A percentile compares a stretch with the other conserved stretches of the same genome.
These are phyloP conservation scores for Suillus tomentosus DNA, from an alignment of 768 basidiomycete genomes.

Conservation along the genomic window DNA sequence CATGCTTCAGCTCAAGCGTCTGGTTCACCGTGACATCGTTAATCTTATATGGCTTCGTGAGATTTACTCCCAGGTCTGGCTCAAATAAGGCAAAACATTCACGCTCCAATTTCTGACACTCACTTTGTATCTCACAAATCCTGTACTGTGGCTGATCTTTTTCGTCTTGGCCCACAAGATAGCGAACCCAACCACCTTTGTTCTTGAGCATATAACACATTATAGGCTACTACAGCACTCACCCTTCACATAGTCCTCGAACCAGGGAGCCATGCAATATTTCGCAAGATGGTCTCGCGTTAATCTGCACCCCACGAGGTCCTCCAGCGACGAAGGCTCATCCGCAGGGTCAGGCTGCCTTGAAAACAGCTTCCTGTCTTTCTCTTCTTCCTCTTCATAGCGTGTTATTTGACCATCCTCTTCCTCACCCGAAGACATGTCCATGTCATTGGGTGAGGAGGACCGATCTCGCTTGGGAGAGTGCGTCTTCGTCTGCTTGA, in stretches of 20 bases:
- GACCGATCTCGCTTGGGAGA: conserved; percentile 73
- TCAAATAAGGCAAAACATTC: conserved; percentile 15
- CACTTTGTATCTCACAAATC: conserved; percentile 78
- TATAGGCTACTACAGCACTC: conserved; percentile 17
- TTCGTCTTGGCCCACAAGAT: conserved; percentile 67
- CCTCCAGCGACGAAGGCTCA: conserved; percentile 52
- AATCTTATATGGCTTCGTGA: conserved; percentile 69
- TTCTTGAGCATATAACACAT: conserved; percentile 14
- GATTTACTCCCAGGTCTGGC: conserved; percentile 53
- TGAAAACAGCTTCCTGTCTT: conserved; percentile 51
- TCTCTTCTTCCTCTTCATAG: conserved; percentile 73
- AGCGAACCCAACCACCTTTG: conserved; percentile 84
- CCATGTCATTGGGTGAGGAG: conserved; percentile 85
- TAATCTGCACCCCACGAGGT: conserved; percentile 63
- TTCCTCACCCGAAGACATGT: conserved; percentile 77
- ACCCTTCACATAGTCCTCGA: conserved; percentile 83
- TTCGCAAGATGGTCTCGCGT: conserved; percentile 73
- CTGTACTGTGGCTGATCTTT: conserved; percentile 67
- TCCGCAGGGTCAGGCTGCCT: conserved; percentile 44
- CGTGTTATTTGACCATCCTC: conserved; percentile 77
- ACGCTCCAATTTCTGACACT: conserved; percentile 32
- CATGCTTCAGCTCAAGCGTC: conserved; percentile 75
- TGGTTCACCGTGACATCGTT: conserved; percentile 67
- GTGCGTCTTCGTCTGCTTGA: conserved; percentile 45
- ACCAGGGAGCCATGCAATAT: conserved; percentile 77